Evolutionary conservation across 1,284 basidiomycete species (phyloP), one percentile per base, ranked within the genome.

Genomic region (Apiotrichum brassicae): DNA sequence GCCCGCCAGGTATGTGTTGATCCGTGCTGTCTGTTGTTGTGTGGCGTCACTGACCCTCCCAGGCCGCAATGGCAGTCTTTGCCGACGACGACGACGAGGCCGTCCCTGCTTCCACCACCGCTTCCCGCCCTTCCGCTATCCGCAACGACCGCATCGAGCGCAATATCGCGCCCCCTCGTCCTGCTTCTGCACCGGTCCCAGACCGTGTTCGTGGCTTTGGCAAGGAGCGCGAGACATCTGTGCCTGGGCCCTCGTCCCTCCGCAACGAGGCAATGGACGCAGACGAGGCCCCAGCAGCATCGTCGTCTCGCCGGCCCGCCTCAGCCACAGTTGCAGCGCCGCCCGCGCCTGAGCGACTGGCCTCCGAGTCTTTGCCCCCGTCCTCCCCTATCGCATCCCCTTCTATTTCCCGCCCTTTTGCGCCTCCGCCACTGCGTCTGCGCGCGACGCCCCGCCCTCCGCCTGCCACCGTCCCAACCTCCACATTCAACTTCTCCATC

Each of bases 11-110:
- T 73, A 30, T 32, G 66, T 55, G 4, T 11, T 38, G 14, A 8
- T 12, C 14, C 13, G 1, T 3, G 2, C 25, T 7, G 20, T 4
- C 30, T 12, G 16, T 24, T 50, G 19, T 49, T 34, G 13, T 9
- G 28, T 11, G n/a, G 6, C 18, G 11, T 37, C 9, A 22, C 36
- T 37, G 20, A 37, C 36, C 2, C 6, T 35, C 7, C 1, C 49
- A 70, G 68, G 57, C 64, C 19, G 67, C 69, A 2, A 70, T 70
- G 54, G 63, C 58, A 1, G 64, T 65, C 6, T 68, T 68, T 43
- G 69, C 65, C 4, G 61, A 64, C 2, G 69, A 71, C 23, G 67
- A 71, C 22, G 56, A 54, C 11, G 64, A 66, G 19, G 26, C 13
- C 6, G 9, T 18, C 6, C 37, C 37, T 1, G 11, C 37, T 25